Conservation (phyloP, 1,284 basidiomycete genomes). For the Cutaneotrichosporon cutaneum region DNA sequence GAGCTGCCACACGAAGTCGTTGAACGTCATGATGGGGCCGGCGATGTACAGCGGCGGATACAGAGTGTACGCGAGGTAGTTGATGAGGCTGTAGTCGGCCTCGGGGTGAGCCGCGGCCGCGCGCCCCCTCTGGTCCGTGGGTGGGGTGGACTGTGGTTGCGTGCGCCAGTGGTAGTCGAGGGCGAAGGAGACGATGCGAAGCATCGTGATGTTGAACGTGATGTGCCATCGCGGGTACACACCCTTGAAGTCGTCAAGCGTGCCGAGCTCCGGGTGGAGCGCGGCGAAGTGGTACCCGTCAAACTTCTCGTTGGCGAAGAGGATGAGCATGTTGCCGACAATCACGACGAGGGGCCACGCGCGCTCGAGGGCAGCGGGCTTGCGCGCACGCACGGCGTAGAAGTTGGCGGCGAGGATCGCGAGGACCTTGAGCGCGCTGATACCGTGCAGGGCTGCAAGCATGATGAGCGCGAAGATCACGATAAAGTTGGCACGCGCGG, state of each 20-base stretch:
- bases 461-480: conserved; percentile 64
- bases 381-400: conserved; percentile 59
- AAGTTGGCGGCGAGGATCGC: conserved; percentile 72
- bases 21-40: conserved; percentile 94
- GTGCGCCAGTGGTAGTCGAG: conserved; percentile 87
- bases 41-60: conserved; percentile 95
- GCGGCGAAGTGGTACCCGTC: conserved; percentile 70
- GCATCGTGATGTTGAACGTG: conserved; percentile 94
- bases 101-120: conserved; percentile 55
- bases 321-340: conserved; percentile 71
- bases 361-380: conserved; percentile 23
- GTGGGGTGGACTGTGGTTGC: conserved; percentile 15
- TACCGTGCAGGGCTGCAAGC: conserved; percentile 78
- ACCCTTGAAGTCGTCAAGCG: conserved; percentile 62
- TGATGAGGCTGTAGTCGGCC: conserved; percentile 59
- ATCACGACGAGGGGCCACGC: conserved; percentile 41
- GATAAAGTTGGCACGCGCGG: conserved; percentile 49
- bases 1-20: conserved; percentile 79
- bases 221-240: conserved; percentile 88
- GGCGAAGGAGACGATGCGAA: conserved; percentile 86
- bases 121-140: conserved; percentile 56
- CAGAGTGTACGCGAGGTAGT: conserved; percentile 72
- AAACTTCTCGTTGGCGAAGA: conserved; percentile 76
- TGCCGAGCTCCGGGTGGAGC: conserved; percentile 61
- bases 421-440: conserved; percentile 77